Base-by-base conservation (phyloP, 116 monocot genomes). In the Dioscorea cayenensis region DNA sequence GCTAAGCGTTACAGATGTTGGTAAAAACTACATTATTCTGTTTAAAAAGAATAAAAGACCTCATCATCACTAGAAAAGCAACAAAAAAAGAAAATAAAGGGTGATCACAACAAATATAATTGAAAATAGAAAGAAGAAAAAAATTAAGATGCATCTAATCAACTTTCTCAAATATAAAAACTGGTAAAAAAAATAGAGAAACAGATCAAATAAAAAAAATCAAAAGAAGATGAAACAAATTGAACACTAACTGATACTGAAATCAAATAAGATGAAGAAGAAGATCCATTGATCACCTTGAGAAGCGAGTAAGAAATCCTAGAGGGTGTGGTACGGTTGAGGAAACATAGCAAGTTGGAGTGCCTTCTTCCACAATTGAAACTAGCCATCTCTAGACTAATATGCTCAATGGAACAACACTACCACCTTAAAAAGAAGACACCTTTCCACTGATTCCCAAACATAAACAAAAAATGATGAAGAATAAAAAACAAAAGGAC, bases 341-440 rank as follows among this genome's bases (percentile, higher is more conserved):
- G 81, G 28, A 89, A 89, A 64, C 68, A 64, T 73, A 77, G 75
- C 18, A 89, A 55, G 81, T 89, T 89, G 21, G 89, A 76, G 28
- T 65, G 70, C 63, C 65, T 70, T 17, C 51, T 55, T 58, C 51
- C 19, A 16, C 32, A 51, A 70, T 3, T 18, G 14, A 22, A 23
- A 23, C 5, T 51, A 69, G 13, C 69, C 49, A 51, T 51, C 14
- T 59, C 20, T 59, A 6, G 2, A 19, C 58, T 20, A 19, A 17
- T 59, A 17, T 59, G 14, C 1, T 14, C 20, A 19, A 20, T 5
- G 2, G 14, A 19, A 59, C 58, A 59, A 8, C 58, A 23, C 21
- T 6, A 62, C 20, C 20, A 3, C 62, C 6, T 27, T 27, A 0
- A 4, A 62, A 62, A n/a, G n/a, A 6, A 62, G 62, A 21, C 25